Evolutionary conservation across 768 basidiomycete genomes (phyloP).

Genomic region (Rickenella mellea): DNA sequence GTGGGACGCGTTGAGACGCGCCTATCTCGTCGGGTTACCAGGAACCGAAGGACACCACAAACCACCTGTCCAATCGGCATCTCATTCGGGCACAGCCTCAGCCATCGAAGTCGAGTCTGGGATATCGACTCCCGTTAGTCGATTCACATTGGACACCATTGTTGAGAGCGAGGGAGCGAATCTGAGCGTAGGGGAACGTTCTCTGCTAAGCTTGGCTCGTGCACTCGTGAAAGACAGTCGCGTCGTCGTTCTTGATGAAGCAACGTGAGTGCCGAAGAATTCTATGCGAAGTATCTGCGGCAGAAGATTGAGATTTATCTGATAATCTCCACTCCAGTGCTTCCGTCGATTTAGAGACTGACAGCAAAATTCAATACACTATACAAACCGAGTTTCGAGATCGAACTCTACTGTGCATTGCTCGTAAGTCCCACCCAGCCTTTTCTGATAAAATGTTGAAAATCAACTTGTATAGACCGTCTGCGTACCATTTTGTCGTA

Average conservation of each 20-base stretch:
- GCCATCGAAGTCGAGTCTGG: not conserved
- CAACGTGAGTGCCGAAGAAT: slow-evolving; percentile 20
- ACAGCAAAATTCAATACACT: slow-evolving; percentile 41
- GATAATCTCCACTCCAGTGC: slow-evolving; percentile 16
- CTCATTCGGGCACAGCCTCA: not conserved
- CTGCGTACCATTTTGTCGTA: slow-evolving; percentile 37
- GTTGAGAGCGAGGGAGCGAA: slow-evolving; percentile 48
- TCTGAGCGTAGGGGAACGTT: slow-evolving; percentile 36
- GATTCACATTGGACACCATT: slow-evolving; percentile 40
- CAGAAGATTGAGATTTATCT: not conserved
- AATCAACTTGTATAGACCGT: slow-evolving; percentile 24
- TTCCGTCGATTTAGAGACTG: slow-evolving; percentile 35
- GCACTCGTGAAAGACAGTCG: slow-evolving; percentile 42
- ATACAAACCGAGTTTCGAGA: slow-evolving; percentile 33
- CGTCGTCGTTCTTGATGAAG: slow-evolving; percentile 43
- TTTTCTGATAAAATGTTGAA: slow-evolving; percentile 26
- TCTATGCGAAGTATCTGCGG: no score
- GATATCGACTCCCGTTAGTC: slow-evolving; percentile 12
- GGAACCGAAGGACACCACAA: not conserved
- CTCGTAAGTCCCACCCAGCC: slow-evolving; percentile 33
- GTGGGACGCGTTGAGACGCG: slow-evolving; percentile 67
- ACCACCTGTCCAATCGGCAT: not conserved
- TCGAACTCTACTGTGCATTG: slow-evolving; percentile 44
- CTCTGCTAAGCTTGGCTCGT: slow-evolving; percentile 42
- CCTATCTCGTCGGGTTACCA: slow-evolving; percentile 27